phyloP scores from a whole-genome alignment of 495 filamentous ascomycete species.

The Penicillium longicatenatum region DNA sequence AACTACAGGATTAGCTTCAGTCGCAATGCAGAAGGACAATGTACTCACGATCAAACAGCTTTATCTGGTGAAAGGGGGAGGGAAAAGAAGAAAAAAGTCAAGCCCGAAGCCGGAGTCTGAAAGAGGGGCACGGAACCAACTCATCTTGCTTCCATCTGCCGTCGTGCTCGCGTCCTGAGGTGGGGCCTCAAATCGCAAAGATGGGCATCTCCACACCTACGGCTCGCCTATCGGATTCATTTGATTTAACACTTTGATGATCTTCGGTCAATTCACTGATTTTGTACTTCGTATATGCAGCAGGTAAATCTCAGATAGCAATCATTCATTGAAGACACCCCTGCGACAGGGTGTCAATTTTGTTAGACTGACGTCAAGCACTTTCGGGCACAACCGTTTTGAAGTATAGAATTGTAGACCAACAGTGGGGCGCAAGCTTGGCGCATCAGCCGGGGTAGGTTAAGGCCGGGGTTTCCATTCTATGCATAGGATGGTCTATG shows the following conservation, averaged over 20 bases:
- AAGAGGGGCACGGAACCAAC: conserved; percentile 27
- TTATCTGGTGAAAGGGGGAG: neutral
- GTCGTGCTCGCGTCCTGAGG: conserved; percentile 7
- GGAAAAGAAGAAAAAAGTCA: conserved; percentile 5
- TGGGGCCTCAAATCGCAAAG: conserved; percentile 12
- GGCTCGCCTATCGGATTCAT: conserved; percentile 11
- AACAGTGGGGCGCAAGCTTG: conserved; percentile 1
- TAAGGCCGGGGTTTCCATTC: neutral
- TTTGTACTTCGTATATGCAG: neutral
- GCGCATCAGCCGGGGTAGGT: neutral
- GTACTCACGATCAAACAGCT: neutral
- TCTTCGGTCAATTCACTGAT: neutral
- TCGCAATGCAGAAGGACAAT: neutral
- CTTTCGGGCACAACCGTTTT: neutral
- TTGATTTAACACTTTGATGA: conserved; percentile 5
- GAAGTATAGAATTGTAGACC: neutral
- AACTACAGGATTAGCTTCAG: neutral
- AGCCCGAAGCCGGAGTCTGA: conserved; percentile 3
- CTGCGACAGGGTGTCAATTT: neutral
- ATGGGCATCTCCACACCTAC: conserved; percentile 19
- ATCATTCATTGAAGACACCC: neutral
- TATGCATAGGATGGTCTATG: neutral
- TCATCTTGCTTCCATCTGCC: conserved; percentile 6
- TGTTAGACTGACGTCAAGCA: neutral
- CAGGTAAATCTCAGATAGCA: neutral